These are phyloP conservation scores for Cornus suecica DNA, from an alignment of 148 eudicot genomes.

Conservation along the genomic window DNA sequence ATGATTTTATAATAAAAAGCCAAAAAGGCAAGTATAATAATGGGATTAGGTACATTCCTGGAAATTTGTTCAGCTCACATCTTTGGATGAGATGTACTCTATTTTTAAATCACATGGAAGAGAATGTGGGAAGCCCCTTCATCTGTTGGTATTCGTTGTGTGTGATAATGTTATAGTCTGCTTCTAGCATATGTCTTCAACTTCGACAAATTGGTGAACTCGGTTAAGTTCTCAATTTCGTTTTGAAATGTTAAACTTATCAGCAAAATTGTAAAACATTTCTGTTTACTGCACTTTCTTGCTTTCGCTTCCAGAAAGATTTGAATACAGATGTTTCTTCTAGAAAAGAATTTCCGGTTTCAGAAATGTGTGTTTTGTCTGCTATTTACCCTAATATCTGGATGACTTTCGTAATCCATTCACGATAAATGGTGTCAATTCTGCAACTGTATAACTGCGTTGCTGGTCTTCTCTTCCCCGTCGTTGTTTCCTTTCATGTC, in stretches of 20 bases:
- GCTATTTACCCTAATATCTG: not conserved
- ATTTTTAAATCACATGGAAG: not conserved
- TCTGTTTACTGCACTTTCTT: not conserved
- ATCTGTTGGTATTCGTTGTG: not conserved
- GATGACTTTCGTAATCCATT: not conserved
- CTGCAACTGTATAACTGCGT: too few species aligned
- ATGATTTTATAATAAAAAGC: too few species aligned
- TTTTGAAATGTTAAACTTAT: not conserved
- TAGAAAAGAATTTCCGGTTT: not conserved
- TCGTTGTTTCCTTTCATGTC: too few species aligned
- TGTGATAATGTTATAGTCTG: not conserved
- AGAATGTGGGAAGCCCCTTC: not conserved
- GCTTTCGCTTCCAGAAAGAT: not conserved
- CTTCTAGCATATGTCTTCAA: not conserved
- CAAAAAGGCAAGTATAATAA: too few species aligned
- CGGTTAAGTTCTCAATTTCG: not conserved
- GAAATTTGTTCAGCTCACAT: not conserved
- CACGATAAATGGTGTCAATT: too few species aligned
- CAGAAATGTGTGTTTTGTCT: not conserved
- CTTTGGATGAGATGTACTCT: not conserved
- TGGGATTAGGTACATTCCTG: too few species aligned
- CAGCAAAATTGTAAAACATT: not conserved
- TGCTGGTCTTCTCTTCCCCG: too few species aligned
- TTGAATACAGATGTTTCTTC: not conserved
- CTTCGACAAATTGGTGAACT: not conserved